Evolutionary conservation across 1,284 basidiomycete species (phyloP), one percentile per base, ranked within the genome.

Genomic region (Clitocybe nebularis): DNA sequence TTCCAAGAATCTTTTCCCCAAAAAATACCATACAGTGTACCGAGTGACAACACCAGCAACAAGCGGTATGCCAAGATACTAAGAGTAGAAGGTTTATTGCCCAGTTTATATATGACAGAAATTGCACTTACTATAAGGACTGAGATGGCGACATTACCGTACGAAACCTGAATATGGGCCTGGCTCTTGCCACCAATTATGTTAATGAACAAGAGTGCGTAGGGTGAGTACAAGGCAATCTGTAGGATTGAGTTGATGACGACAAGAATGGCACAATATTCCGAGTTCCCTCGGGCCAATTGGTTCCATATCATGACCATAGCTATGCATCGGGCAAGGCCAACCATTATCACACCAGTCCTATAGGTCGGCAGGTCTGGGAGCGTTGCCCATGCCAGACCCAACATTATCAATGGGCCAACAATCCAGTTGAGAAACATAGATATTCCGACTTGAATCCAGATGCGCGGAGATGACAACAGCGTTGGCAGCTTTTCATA

Each of bases 281-380:
- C 75, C 13, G 58, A 56, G 54, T 93, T 81, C 1, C 91, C 90
- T 16, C 71, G 61, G 0, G 88, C 88, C n/a, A 93, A 75, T 43
- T 79, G 71, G 57, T 83, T 90, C 91, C 88, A 91, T 21, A 91
- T 83, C 68, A 89, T 77, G 47, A 90, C 87, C 87, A 89, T 90
- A 7, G 85, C 84, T 36, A 86, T 81, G 52, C 76, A 81, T 20
- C 80, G 69, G 20, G 77, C 77, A 33, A 81, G 58, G 5, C 84
- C 77, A 22, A 81, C 77, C 58, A 77, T 59, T 36, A 76, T 72
- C 1, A 76, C 69, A 6, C 72, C 87, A 0, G 84, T 70, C 32
- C 80, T 71, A 50, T 82, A 81, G 4, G 69, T 72, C 5, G 79
- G 77, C 2, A 84, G 67, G 56, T 93, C 90, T 0, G 89, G 90